Percentiles rank a stretch among this genome's conserved stretches.
Evolutionary conservation across 331 rosid genomes (phyloP).

Genomic region (Rhamnella rubrinervis): DNA sequence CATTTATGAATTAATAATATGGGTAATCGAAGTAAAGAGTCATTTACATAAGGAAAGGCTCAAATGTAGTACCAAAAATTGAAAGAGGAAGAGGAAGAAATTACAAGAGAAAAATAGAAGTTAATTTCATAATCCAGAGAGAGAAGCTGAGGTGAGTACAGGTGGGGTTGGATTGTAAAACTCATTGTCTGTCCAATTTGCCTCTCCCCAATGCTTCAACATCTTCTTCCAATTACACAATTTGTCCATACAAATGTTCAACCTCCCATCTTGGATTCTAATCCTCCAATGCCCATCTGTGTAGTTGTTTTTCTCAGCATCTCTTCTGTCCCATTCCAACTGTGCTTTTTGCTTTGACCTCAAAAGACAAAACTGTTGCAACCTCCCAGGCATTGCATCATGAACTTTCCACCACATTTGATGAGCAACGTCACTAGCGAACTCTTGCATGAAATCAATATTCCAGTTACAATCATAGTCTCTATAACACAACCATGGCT

Average conservation of each 20-base stretch:
- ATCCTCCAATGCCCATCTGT: constrained; percentile 81
- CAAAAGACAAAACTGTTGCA: constrained; percentile 75
- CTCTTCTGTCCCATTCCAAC: constrained; percentile 79
- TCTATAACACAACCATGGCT: constrained; percentile 90
- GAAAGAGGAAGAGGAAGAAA: background rate
- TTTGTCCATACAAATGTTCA: constrained; percentile 66
- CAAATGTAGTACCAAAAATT: background rate
- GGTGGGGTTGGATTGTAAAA: constrained; percentile 53
- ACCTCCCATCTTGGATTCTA: constrained; percentile 54
- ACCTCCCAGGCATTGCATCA: constrained; percentile 75
- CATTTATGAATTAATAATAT: background rate
- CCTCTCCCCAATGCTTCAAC: constrained; percentile 95
- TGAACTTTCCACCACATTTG: constrained; percentile 88
- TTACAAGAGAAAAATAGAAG: background rate
- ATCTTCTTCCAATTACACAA: constrained; percentile 78
- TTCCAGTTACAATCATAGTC: constrained; percentile 98
- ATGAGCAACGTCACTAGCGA: constrained; percentile 86
- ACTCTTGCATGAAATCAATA: constrained; percentile 68
- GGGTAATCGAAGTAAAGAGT: background rate
- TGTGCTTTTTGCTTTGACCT: constrained; percentile 87
- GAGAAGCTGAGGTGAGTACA: constrained; percentile 25
- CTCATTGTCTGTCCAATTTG: constrained; percentile 85
- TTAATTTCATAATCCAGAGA: constrained; percentile 20
- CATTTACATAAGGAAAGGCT: background rate
- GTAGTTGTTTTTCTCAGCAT: constrained; percentile 69